These are phyloP conservation scores for Handroanthus guayacan DNA, from an alignment of 257 asterid genomes.

Conservation along the genomic window DNA sequence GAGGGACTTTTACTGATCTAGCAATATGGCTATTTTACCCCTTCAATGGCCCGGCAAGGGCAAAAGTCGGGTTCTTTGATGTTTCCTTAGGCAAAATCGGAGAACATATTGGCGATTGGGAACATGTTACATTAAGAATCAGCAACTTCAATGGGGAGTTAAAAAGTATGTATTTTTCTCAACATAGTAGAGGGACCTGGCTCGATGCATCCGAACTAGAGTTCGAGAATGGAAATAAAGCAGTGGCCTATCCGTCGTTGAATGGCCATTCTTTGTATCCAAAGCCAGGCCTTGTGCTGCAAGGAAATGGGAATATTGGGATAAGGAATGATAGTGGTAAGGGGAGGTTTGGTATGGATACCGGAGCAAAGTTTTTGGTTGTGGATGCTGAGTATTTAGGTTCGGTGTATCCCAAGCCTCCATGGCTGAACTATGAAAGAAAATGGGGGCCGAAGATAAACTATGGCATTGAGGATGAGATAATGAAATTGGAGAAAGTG, in stretches of 20 bases:
- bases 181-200: conserved; percentile 77
- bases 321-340: conserved; percentile 67
- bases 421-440: conserved; percentile 72
- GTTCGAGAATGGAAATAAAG: conserved; percentile 57
- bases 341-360: conserved; percentile 55
- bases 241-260: conserved; percentile 67
- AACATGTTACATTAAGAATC: conserved; percentile 77
- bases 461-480: conserved; percentile 61
- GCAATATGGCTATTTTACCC: conserved; percentile 84
- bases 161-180: conserved; percentile 59
- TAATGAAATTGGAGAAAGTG: conserved; percentile 51
- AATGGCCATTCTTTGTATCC: conserved; percentile 79
- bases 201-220: conserved; percentile 54
- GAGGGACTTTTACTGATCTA: conserved; percentile 71
- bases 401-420: conserved; percentile 51
- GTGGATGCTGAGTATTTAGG: conserved; percentile 57
- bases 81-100: conserved; percentile 67
- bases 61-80: conserved; percentile 65
- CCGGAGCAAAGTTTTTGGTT: conserved; percentile 48
- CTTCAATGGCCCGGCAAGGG: conserved; percentile 79
- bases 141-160: conserved; percentile 83
- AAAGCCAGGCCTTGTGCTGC: conserved; percentile 59
- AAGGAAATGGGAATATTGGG: conserved; percentile 65
- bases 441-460: conserved; percentile 86
- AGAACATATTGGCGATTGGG: conserved; percentile 89